A percentile compares a stretch with the other conserved stretches of the same genome.
Conservation (phyloP, 352 stramenopile genomes). For the Globisporangium heterothallicum region DNA sequence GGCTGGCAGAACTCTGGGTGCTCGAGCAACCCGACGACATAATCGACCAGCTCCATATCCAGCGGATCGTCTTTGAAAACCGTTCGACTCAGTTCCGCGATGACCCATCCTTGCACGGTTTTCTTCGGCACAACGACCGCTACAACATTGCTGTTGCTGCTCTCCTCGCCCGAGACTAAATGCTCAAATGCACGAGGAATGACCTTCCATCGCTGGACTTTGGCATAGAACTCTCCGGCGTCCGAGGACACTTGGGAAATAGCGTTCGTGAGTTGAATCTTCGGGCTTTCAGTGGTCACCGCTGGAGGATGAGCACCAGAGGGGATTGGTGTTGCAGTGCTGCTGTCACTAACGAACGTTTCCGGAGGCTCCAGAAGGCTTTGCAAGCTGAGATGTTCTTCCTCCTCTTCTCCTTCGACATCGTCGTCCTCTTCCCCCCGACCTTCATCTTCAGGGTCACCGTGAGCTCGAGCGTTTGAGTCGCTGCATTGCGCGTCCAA, state of each 20-base stretch:
- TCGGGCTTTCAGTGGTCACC: too few relatives aligned
- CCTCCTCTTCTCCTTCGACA: too few relatives aligned
- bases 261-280: conserved; percentile 21
- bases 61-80: conserved; percentile 27
- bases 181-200: conserved; percentile 42
- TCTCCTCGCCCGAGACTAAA: conserved; percentile 23
- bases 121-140: conserved; percentile 4
- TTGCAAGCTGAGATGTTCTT: neutral
- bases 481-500: too few relatives aligned
- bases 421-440: neutral
- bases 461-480: too few relatives aligned
- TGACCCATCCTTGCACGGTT: conserved; percentile 36
- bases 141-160: neutral
- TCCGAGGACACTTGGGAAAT: conserved; percentile 22
- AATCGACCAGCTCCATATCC: conserved; percentile 61
- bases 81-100: conserved; percentile 34
- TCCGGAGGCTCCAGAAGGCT: conserved; percentile 10
- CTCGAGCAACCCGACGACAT: conserved; percentile 53
- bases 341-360: too few relatives aligned
- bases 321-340: too few relatives aligned
- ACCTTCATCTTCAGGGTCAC: too few relatives aligned
- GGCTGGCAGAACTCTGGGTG: conserved; percentile 70
- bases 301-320: too few relatives aligned
- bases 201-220: conserved; percentile 36
- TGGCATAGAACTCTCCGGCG: conserved; percentile 31